Conservation (phyloP, 2,329 filamentous ascomycete genomes). For the Trichophyton mentagrophytes region DNA sequence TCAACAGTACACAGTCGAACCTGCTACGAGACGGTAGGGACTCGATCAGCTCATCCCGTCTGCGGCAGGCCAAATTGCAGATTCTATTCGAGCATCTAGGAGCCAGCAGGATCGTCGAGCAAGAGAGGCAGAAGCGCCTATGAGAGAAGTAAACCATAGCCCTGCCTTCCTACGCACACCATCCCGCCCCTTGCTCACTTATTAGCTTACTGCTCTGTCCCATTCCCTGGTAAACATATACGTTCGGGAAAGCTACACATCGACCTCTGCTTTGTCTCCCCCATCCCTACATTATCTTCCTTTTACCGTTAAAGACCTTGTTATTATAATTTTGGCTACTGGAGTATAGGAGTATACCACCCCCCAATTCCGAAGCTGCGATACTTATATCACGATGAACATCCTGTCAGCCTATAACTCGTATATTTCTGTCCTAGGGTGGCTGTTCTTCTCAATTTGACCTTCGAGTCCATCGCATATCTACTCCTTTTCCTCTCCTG, state of each 20-base stretch:
- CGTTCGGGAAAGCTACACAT: not conserved
- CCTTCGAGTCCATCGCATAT: not conserved
- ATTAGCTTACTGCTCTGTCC: not conserved
- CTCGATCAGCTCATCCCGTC: constrained; percentile 8
- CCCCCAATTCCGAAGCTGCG: not conserved
- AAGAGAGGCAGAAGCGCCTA: not conserved
- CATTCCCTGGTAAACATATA: not conserved
- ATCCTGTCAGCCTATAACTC: not conserved
- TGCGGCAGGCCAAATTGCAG: constrained; percentile 15
- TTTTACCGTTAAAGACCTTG: not conserved
- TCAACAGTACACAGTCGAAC: constrained; percentile 3
- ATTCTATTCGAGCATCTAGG: constrained; percentile 17
- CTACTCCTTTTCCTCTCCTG: not conserved
- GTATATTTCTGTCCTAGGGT: not conserved
- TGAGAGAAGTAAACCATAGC: not conserved
- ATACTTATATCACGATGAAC: constrained; percentile 1
- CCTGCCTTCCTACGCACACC: not conserved
- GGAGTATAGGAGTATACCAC: not conserved
- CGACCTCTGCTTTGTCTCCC: not conserved
- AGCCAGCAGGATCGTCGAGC: constrained; percentile 14
- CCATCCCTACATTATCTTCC: too few relatives aligned
- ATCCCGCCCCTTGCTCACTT: not conserved
- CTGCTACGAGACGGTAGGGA: constrained; percentile 5
- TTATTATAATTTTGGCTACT: not conserved
- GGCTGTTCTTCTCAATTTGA: not conserved